phyloP scores from a whole-genome alignment of 139 green algal genomes.

The Tetratostichococcus sp. region DNA sequence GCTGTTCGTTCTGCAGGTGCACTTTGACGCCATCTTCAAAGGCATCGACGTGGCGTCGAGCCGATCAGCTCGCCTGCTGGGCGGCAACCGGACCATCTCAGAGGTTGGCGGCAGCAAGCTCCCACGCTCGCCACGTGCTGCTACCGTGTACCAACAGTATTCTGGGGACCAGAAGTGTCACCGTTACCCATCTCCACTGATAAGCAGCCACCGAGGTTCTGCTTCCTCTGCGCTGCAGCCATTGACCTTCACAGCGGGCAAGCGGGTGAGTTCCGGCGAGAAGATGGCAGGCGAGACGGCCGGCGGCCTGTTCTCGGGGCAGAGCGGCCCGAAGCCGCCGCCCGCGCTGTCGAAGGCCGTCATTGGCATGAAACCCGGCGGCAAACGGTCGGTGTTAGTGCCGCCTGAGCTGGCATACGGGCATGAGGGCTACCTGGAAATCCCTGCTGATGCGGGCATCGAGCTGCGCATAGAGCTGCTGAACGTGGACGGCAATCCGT shows the following conservation, averaged over 20 bases:
- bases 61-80: constrained; percentile 72
- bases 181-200: too few relatives aligned
- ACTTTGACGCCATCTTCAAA: constrained; percentile 86
- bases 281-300: constrained; percentile 44
- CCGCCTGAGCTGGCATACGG: constrained; percentile 38
- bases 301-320: constrained; percentile 67
- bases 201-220: too few relatives aligned
- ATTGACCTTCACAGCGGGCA: constrained; percentile 75
- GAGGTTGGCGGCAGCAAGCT: too few relatives aligned
- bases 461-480: constrained; percentile 34
- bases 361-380: constrained; percentile 83
- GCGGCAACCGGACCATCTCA: constrained; percentile 84
- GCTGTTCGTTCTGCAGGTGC: constrained; percentile 73
- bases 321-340: constrained; percentile 77
- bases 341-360: constrained; percentile 70
- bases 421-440: constrained; percentile 37
- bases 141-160: too few relatives aligned
- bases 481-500: background rate
- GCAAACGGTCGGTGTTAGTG: constrained; percentile 44
- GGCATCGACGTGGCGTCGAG: constrained; percentile 83
- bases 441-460: constrained; percentile 33
- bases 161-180: too few relatives aligned
- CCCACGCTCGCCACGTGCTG: too few relatives aligned
- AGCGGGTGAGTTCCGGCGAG: constrained; percentile 26
- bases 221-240: too few relatives aligned